Evolutionary conservation across 1,284 basidiomycete genomes (phyloP).

Genomic region (Earliella scabrosa): DNA sequence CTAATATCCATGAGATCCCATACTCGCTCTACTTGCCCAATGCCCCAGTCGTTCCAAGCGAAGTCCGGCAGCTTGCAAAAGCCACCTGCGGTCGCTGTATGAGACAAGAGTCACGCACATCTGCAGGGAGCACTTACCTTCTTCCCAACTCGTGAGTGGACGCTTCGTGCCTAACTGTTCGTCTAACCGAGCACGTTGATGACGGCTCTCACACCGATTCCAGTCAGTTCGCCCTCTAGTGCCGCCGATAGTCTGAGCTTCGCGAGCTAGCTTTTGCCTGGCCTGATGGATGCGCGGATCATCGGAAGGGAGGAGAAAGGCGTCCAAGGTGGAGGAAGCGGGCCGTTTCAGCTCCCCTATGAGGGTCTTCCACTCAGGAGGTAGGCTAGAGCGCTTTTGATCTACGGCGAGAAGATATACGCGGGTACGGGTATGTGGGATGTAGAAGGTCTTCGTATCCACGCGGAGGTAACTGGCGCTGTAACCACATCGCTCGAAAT

Average conservation of each 20-base stretch:
- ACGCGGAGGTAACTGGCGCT: conserved; percentile 75
- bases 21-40: conserved; percentile 90
- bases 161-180: conserved; percentile 84
- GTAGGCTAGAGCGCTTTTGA: conserved; percentile 58
- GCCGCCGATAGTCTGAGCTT: conserved; percentile 63
- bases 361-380: conserved; percentile 72
- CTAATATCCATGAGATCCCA: conserved; percentile 95
- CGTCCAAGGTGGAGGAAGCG: conserved; percentile 89
- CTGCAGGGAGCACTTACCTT: conserved; percentile 54
- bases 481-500: conserved; percentile 82
- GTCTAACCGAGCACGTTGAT: conserved; percentile 86
- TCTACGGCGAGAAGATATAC: conserved; percentile 87
- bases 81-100: too few relatives aligned
- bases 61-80: conserved; percentile 89
- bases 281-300: conserved; percentile 92
- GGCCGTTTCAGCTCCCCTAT: conserved; percentile 78
- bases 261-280: conserved; percentile 79
- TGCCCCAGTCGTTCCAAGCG: conserved; percentile 94
- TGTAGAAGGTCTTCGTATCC: conserved; percentile 94
- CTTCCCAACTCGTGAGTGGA: conserved; percentile 92
- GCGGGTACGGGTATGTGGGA: conserved; percentile 92
- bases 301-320: conserved; percentile 89
- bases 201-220: conserved; percentile 91
- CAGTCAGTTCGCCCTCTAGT: conserved; percentile 84
- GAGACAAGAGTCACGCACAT: background rate